These are phyloP conservation scores for Fragaria vesca DNA, from an alignment of 306 rosid species.

Conservation along the genomic window DNA sequence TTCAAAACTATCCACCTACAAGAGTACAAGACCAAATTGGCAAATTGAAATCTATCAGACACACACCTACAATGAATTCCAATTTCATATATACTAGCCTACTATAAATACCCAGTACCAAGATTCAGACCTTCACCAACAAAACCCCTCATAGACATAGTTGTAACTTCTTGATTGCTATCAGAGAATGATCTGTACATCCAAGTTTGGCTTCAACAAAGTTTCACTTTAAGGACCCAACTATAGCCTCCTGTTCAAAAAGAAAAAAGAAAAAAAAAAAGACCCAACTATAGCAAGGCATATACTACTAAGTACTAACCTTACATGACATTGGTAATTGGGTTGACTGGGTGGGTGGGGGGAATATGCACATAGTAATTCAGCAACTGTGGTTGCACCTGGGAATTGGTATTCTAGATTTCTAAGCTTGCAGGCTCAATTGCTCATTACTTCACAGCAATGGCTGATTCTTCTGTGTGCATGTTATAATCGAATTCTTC, in stretches of 20 bases:
- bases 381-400: constrained; percentile 55
- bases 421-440: constrained; percentile 20
- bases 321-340: constrained; percentile 32
- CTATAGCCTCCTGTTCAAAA: constrained; percentile 26
- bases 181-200: constrained; percentile 41
- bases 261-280: background rate
- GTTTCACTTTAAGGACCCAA: constrained; percentile 60
- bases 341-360: constrained; percentile 29
- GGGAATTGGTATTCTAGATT: constrained; percentile 24
- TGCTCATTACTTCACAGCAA: constrained; percentile 20
- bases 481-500: constrained; percentile 19
- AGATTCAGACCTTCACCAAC: too few relatives aligned
- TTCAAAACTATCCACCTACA: too few relatives aligned
- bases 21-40: too few relatives aligned
- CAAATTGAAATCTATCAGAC: too few relatives aligned
- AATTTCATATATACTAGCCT: too few relatives aligned
- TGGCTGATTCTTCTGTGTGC: constrained; percentile 10
- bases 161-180: too few relatives aligned
- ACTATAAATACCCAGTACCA: too few relatives aligned
- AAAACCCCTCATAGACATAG: too few relatives aligned
- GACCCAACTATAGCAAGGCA: constrained; percentile 52
- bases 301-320: constrained; percentile 54
- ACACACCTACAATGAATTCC: too few relatives aligned
- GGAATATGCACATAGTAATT: constrained; percentile 26
- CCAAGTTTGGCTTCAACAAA: constrained; percentile 58